Evolutionary conservation across 129 eudicot species (phyloP).

Genomic region (Arctium lappa): DNA sequence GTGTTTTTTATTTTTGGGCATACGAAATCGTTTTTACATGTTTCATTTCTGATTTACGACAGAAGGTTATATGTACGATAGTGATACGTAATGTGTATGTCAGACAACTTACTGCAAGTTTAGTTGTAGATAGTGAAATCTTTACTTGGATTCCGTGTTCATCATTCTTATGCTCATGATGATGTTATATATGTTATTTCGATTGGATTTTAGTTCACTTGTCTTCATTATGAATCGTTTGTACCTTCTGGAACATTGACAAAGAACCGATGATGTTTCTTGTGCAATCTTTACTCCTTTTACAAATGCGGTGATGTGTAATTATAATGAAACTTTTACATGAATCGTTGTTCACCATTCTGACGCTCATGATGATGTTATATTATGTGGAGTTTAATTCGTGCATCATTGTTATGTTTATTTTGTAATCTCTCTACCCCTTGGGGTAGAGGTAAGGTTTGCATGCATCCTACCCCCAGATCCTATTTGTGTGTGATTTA

Average conservation of each 20-base stretch:
- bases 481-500: background rate
- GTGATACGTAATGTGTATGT: constrained; percentile 11
- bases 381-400: background rate
- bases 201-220: background rate
- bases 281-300: background rate
- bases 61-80: constrained; percentile 17
- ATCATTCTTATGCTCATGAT: background rate
- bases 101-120: background rate
- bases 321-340: constrained; percentile 8
- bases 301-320: background rate
- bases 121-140: background rate
- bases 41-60: background rate
- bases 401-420: background rate
- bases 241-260: background rate
- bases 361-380: background rate
- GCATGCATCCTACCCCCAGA: background rate
- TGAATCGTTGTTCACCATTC: background rate
- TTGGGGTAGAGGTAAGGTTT: no score
- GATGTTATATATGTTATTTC: background rate
- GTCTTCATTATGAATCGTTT: background rate
- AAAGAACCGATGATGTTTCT: background rate
- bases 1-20: constrained; percentile 24
- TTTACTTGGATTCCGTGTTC: background rate
- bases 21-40: constrained; percentile 2
- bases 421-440: background rate